Conservation (phyloP, 306 rosid genomes). For the Cucumis cinereus region DNA sequence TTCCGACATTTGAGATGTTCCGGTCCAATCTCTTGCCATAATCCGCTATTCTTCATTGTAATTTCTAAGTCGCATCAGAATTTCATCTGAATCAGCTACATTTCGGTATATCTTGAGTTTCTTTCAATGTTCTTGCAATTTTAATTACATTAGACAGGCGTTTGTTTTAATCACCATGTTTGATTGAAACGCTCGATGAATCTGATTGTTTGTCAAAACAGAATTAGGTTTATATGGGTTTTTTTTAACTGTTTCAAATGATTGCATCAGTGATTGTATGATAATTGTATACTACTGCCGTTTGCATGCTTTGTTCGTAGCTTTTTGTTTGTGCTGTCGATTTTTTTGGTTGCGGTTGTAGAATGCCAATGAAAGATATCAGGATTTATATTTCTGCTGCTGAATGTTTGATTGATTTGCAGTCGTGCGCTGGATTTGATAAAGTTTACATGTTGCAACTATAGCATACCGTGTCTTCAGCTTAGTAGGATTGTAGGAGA, state of each 20-base stretch:
- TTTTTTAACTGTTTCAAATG: not conserved
- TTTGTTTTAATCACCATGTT: not conserved
- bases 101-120: not conserved
- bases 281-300: not conserved
- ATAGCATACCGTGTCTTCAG: not conserved
- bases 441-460: not conserved
- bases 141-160: not conserved
- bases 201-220: not conserved
- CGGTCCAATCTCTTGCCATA: not conserved
- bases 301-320: not conserved
- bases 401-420: not conserved
- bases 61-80: not conserved
- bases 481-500: not conserved
- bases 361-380: not conserved
- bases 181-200: not conserved
- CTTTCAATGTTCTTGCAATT: not conserved
- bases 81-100: not conserved
- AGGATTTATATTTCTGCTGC: not conserved
- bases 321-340: not conserved
- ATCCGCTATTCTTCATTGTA: not conserved
- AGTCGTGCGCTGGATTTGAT: not conserved
- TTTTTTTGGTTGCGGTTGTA: not conserved
- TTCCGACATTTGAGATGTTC: not conserved
- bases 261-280: not conserved
- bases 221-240: not conserved